Evolutionary conservation across 140 eudicot genomes (phyloP).

Genomic region (Erigeron philadelphicus): DNA sequence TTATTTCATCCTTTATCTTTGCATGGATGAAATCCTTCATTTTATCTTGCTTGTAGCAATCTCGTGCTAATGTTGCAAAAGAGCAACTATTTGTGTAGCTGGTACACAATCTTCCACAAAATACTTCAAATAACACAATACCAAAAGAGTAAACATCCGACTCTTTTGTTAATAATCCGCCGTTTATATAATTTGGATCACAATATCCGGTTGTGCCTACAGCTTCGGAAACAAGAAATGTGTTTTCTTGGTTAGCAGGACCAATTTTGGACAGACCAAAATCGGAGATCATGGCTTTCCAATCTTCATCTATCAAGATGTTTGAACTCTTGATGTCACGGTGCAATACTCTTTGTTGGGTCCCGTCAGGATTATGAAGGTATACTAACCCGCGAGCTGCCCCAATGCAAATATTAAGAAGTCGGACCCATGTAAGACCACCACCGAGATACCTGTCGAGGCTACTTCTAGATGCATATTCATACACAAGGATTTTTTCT

Average conservation of each 20-base stretch:
- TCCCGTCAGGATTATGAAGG: constrained; percentile 8
- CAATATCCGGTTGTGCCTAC: constrained; percentile 19
- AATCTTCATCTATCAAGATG: constrained; percentile 24
- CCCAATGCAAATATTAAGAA: constrained; percentile 20
- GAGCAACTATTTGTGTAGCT: no score
- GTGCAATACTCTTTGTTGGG: constrained; percentile 22
- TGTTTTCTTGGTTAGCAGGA: constrained; percentile 15
- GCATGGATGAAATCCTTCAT: not conserved
- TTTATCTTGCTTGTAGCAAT: constrained; percentile 16
- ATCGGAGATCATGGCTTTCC: constrained; percentile 32
- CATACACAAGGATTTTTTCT: constrained; percentile 23
- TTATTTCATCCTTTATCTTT: not conserved
- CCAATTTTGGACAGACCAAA: constrained; percentile 27
- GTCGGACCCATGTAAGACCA: constrained; percentile 11
- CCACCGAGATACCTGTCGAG: constrained; percentile 17
- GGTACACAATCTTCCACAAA: constrained; percentile 20
- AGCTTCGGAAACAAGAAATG: constrained; percentile 7
- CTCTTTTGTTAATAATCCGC: constrained; percentile 19
- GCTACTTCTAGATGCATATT: constrained; percentile 21
- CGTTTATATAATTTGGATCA: constrained; percentile 6
- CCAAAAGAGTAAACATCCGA: constrained; percentile 32
- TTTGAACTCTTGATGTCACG: constrained; percentile 26
- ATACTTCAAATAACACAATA: constrained; percentile 25
- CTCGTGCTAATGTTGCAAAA: not conserved
- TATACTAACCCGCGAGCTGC: constrained; percentile 24